Evolutionary conservation across 2,329 filamentous ascomycete genomes (phyloP).

Genomic region (Sporothrix schenckii): DNA sequence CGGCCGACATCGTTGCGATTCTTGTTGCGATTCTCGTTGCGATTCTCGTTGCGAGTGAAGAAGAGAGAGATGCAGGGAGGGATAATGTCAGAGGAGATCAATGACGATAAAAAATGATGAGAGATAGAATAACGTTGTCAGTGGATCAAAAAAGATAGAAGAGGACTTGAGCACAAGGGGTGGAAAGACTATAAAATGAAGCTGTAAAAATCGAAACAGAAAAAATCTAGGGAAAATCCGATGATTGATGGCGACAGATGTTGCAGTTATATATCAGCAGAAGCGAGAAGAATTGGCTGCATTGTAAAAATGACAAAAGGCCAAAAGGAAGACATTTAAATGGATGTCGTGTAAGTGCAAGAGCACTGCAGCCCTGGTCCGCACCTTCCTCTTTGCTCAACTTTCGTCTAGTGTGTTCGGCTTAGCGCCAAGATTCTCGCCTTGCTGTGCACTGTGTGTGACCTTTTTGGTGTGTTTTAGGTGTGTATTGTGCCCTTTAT

Average conservation of each 20-base stretch:
- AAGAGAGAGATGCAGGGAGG: background rate
- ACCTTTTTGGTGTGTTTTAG: constrained; percentile 6
- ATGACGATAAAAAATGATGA: background rate
- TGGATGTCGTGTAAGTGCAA: constrained; percentile 29
- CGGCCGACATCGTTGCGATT: constrained; percentile 18
- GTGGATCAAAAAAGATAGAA: background rate
- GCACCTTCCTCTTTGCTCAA: constrained; percentile 10
- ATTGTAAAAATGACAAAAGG: background rate
- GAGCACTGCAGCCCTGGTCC: background rate
- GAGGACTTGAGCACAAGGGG: background rate
- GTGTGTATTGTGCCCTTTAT: background rate
- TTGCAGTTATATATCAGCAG: constrained; percentile 9
- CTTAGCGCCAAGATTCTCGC: too few relatives aligned
- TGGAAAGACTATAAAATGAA: background rate
- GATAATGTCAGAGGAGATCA: background rate
- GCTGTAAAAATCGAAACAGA: background rate
- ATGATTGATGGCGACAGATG: constrained; percentile 9
- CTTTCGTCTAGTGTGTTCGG: background rate
- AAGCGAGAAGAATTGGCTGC: background rate
- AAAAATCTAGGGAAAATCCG: background rate
- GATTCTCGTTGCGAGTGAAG: background rate
- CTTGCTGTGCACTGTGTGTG: too few relatives aligned
- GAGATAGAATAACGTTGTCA: too few relatives aligned
- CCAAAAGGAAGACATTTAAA: background rate
- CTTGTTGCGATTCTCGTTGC: background rate